phyloP scores from a whole-genome alignment of 1,284 basidiomycete species.

The Tylopilus sp. region DNA sequence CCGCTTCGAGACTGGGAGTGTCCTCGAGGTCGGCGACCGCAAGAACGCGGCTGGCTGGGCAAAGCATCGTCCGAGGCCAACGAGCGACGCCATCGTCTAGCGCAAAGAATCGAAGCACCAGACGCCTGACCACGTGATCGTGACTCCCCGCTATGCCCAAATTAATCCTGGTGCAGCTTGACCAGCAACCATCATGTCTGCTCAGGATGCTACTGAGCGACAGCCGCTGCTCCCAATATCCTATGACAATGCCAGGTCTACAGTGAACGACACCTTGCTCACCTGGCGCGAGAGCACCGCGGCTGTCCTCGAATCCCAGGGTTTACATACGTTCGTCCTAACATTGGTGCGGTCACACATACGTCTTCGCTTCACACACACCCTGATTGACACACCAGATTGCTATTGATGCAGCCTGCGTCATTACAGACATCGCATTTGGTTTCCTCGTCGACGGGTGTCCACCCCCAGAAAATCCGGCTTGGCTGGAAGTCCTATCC shows the following conservation, averaged over 20 bases:
- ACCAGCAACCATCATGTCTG: conserved; percentile 31
- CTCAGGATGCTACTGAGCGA: conserved; percentile 45
- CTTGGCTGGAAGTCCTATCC: conserved; percentile 59
- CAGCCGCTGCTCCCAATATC: conserved; percentile 48
- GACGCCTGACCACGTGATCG: conserved; percentile 27
- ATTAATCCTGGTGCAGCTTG: conserved; percentile 11
- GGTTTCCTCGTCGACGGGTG: conserved; percentile 56
- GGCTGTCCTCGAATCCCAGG: conserved; percentile 48
- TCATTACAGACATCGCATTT: conserved; percentile 65
- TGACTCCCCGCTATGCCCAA: conserved; percentile 14
- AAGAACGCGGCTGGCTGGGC: conserved; percentile 1
- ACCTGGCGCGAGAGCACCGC: conserved; percentile 40
- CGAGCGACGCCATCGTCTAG: conserved; percentile 7
- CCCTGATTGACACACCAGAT: conserved; percentile 42
- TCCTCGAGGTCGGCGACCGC: background rate
- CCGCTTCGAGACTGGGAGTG: conserved; percentile 2
- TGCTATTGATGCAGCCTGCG: conserved; percentile 57
- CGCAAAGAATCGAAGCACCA: background rate
- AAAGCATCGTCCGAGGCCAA: conserved; percentile 17
- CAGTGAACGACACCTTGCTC: conserved; percentile 13
- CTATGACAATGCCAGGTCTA: conserved; percentile 18
- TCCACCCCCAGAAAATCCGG: conserved; percentile 43
- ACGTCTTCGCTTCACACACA: conserved; percentile 10
- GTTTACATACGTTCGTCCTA: conserved; percentile 56
- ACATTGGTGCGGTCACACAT: conserved; percentile 42